Evolutionary conservation across 495 filamentous ascomycete genomes (phyloP).

Genomic region (Pyrenula aspistea): DNA sequence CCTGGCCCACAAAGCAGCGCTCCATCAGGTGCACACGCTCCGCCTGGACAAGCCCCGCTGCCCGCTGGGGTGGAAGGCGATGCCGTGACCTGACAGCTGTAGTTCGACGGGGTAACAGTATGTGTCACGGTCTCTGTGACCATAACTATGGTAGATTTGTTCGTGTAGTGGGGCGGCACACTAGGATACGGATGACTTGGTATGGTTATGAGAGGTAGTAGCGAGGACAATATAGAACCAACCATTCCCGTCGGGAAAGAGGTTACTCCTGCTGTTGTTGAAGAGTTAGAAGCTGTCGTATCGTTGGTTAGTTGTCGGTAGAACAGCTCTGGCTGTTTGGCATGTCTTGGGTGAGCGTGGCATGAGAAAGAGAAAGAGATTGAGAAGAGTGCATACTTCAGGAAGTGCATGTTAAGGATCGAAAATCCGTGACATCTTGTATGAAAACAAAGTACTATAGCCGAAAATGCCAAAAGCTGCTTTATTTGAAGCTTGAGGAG

Average conservation of each 20-base stretch:
- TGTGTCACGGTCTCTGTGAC: neutral
- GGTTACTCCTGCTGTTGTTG: neutral
- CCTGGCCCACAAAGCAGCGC: neutral
- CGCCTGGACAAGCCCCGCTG: neutral
- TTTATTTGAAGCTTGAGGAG: too few species aligned
- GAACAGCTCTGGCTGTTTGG: too few species aligned
- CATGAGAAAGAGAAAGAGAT: too few species aligned
- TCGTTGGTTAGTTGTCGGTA: too few species aligned
- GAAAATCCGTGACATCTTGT: too few species aligned
- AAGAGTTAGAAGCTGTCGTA: neutral
- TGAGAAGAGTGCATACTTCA: too few species aligned
- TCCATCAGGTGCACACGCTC: neutral
- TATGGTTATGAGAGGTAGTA: neutral
- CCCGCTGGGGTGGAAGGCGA: neutral
- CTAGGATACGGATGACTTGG: neutral
- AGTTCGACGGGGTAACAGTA: neutral
- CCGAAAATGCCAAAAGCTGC: too few species aligned
- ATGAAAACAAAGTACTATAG: too few species aligned
- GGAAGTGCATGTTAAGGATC: too few species aligned
- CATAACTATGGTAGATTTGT: neutral
- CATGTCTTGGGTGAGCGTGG: too few species aligned
- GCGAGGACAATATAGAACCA: neutral
- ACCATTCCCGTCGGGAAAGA: neutral
- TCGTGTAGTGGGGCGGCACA: neutral
- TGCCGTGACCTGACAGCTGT: neutral